Base-by-base conservation (phyloP, 192 early-diverging fungal species). In the Rhizophagus prolifer region DNA sequence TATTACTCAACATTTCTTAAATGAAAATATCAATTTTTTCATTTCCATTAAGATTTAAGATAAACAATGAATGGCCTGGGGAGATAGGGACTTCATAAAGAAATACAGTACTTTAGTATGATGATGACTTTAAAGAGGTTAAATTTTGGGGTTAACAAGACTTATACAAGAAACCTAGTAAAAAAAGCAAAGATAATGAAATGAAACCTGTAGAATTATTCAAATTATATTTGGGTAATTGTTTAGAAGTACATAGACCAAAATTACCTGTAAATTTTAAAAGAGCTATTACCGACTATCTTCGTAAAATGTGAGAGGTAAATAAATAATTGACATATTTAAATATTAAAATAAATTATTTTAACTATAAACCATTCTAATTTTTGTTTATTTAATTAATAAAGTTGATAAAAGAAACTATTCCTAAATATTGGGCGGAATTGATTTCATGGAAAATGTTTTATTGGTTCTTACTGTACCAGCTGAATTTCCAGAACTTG, bases 401-500 rank as follows among this genome's bases (percentile, higher is more conserved):
- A n/a, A 58, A 72, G 70, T 36, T 72, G 1, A 72, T 58, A 19
- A 72, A 31, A 58, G 70, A 58, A 23, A 58, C 26, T 4, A 21
- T 58, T 59, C 26, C 21, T 14, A 14, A 14, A n/a, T 23, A 21
- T 14, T 44, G 36, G 36, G 0, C 4, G 8, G n/a, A 36, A 44
- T 69, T 10, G 25, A 69, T 7, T 69, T 69, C 36, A 34, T 12
- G n/a, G 19, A 69, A 44, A 2, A 69, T 1, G 31, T 69, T 36
- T 8, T 34, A 19, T 41, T 69, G 0, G 21, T 69, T 21, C 41
- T 69, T 13, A 46, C 67, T 16, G 67, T 69, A 5, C 67, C 67
- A 10, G 26, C 67, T 23, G 67, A 46, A 69, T 69, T 7, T 25
- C 10, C 67, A 19, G 67, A 69, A 25, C 2, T 23, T 1, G 87